These are phyloP conservation scores for Scheffersomyces illinoinensis DNA, from an alignment of 1,139 yeast species.

Conservation along the genomic window DNA sequence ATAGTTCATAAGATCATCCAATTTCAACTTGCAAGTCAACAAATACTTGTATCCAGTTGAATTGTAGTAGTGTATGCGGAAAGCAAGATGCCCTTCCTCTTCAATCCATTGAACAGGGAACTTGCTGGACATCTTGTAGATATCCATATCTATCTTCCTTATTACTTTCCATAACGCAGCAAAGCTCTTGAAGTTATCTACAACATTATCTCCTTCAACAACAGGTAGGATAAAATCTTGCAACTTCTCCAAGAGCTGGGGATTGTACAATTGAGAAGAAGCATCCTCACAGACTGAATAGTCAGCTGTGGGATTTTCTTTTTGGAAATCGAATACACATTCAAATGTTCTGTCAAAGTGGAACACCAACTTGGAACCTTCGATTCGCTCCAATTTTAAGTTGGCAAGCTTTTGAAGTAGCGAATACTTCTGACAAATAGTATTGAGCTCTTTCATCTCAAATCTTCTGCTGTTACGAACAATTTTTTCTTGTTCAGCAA, in stretches of 20 bases:
- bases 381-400: conserved; percentile 15
- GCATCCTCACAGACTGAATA: background rate
- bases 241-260: background rate
- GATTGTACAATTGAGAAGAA: conserved; percentile 1
- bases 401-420: conserved; percentile 24
- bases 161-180: conserved; percentile 20
- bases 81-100: conserved; percentile 7
- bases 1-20: conserved; percentile 7
- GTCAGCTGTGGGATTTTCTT: background rate
- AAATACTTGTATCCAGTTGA: conserved; percentile 10
- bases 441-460: conserved; percentile 24
- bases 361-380: conserved; percentile 13
- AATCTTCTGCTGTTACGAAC: conserved; percentile 24
- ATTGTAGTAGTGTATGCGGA: conserved; percentile 16
- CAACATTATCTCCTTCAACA: conserved; percentile 5
- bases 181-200: conserved; percentile 17
- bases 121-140: conserved; percentile 28
- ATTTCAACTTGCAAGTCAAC: conserved; percentile 6
- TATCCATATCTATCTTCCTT: conserved; percentile 25
- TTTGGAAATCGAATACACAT: conserved; percentile 15
- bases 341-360: conserved; percentile 16
- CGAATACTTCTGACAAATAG: conserved; percentile 23
- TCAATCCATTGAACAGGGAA: conserved; percentile 23
- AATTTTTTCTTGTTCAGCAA: conserved; percentile 14
- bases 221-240: background rate